Conservation (phyloP, 495 filamentous ascomycete species). For the Penicillium egyptiacum region DNA sequence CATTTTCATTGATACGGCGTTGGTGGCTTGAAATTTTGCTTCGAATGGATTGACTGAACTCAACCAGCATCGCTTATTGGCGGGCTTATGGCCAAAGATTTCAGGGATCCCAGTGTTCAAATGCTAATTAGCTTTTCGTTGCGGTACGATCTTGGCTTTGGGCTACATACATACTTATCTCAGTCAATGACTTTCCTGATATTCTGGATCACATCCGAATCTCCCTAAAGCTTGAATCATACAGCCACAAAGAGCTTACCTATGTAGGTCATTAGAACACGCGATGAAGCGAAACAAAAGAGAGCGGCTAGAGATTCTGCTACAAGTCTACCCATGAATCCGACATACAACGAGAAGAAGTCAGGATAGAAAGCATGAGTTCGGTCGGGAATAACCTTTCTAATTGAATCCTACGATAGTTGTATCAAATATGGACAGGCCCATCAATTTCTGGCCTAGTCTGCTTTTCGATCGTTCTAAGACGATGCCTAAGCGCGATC, state of each 20-base stretch:
- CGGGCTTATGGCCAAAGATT: not conserved
- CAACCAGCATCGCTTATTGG: conserved; percentile 4
- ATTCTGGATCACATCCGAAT: not conserved
- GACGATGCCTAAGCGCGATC: too few relatives aligned
- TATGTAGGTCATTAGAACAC: not conserved
- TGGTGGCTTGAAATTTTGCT: conserved; percentile 17
- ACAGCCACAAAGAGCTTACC: not conserved
- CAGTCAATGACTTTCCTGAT: not conserved
- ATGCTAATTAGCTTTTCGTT: conserved; percentile 2
- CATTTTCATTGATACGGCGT: conserved; percentile 17
- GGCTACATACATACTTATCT: not conserved
- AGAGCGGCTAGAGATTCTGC: not conserved
- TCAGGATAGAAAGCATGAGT: not conserved
- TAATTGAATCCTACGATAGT: too few relatives aligned
- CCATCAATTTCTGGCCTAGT: too few relatives aligned
- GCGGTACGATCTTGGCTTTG: not conserved
- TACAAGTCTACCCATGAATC: not conserved
- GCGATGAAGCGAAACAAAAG: not conserved
- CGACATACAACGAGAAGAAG: not conserved
- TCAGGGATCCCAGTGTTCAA: not conserved
- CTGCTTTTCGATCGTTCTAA: too few relatives aligned
- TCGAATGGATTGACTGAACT: conserved; percentile 8
- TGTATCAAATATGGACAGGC: too few relatives aligned
- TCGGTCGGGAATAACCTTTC: not conserved
- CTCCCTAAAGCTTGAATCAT: not conserved